Percentiles rank a stretch among this genome's conserved stretches.
phyloP scores from a whole-genome alignment of 495 filamentous ascomycete species.

The Penicillium herquei region DNA sequence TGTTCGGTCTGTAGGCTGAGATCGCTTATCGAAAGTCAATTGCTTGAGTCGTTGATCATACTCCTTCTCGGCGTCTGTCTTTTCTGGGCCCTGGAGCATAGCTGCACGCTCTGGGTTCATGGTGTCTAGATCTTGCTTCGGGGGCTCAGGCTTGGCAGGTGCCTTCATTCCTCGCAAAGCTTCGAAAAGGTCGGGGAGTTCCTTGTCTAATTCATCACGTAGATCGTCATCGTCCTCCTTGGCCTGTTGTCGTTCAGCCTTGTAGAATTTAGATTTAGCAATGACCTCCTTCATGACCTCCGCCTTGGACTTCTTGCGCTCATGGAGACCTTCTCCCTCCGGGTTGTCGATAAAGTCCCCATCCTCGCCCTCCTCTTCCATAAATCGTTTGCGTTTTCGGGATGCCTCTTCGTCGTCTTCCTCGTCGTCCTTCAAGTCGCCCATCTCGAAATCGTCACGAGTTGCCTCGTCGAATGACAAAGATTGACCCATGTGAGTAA shows the following conservation, averaged over 20 bases:
- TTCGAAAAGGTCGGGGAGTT: conserved; percentile 73
- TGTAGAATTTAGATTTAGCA: conserved; percentile 92
- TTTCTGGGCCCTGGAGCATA: conserved; percentile 59
- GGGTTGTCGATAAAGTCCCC: conserved; percentile 38
- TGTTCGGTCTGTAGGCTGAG: conserved; percentile 79
- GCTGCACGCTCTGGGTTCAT: conserved; percentile 62
- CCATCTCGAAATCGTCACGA: conserved; percentile 74
- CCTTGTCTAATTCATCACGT: conserved; percentile 74
- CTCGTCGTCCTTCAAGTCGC: conserved; percentile 48
- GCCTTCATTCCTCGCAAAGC: conserved; percentile 57
- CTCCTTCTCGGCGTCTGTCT: conserved; percentile 66
- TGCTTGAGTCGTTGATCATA: conserved; percentile 83
- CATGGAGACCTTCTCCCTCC: conserved; percentile 54
- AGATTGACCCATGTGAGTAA: conserved; percentile 82
- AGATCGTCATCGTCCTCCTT: conserved; percentile 95
- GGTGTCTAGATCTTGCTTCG: conserved; percentile 39
- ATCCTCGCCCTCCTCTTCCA: conserved; percentile 32
- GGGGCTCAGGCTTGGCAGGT: conserved; percentile 40
- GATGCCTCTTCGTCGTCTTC: conserved; percentile 61
- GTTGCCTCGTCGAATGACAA: conserved; percentile 57
- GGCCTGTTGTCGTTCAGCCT: conserved; percentile 83
- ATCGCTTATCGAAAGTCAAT: conserved; percentile 76
- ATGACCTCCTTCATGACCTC: conserved; percentile 98
- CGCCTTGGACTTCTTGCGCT: conserved; percentile 85
- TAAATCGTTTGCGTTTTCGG: conserved; percentile 59